Percentiles rank a stretch among this genome's conserved stretches.
These are phyloP conservation scores for Geotrichum macrosporum DNA, from an alignment of 1,139 yeast genomes.

Conservation along the genomic window DNA sequence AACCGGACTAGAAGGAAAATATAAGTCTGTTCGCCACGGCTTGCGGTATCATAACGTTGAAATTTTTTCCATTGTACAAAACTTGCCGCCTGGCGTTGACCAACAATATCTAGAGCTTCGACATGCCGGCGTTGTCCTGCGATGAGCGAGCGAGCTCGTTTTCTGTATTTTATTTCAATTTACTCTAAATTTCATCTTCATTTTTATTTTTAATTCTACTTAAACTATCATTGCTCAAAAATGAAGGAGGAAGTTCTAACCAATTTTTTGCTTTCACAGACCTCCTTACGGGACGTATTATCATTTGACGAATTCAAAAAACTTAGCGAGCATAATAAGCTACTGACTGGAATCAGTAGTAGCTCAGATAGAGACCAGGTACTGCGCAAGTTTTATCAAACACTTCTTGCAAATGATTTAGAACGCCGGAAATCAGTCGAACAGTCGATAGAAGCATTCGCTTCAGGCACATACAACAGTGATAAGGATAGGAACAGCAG, in stretches of 20 bases:
- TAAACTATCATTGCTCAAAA: background rate
- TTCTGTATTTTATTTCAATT: background rate
- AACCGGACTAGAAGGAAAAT: conserved; percentile 79
- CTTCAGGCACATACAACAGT: conserved; percentile 1
- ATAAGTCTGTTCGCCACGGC: conserved; percentile 72
- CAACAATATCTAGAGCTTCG: conserved; percentile 86
- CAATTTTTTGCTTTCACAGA: conserved; percentile 26
- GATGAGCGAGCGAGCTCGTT: conserved; percentile 39
- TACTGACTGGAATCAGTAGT: conserved; percentile 10
- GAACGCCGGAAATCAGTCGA: conserved; percentile 21
- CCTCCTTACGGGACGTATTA: conserved; percentile 25
- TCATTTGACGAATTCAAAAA: conserved; percentile 22
- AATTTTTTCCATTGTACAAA: conserved; percentile 71
- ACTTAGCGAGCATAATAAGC: conserved; percentile 19
- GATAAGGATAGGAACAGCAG: conserved; percentile 1
- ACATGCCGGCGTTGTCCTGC: conserved; percentile 81
- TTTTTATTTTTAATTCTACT: background rate
- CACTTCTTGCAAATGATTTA: conserved; percentile 21
- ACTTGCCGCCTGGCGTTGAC: conserved; percentile 86
- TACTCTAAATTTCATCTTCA: background rate
- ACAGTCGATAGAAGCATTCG: conserved; percentile 20
- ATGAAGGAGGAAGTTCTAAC: conserved; percentile 23
- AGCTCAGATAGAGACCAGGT: conserved; percentile 2
- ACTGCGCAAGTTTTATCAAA: conserved; percentile 20
- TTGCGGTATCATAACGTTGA: conserved; percentile 80